Base-by-base conservation (phyloP, 805 yeast genomes). In the Grigorovia jiainica region DNA sequence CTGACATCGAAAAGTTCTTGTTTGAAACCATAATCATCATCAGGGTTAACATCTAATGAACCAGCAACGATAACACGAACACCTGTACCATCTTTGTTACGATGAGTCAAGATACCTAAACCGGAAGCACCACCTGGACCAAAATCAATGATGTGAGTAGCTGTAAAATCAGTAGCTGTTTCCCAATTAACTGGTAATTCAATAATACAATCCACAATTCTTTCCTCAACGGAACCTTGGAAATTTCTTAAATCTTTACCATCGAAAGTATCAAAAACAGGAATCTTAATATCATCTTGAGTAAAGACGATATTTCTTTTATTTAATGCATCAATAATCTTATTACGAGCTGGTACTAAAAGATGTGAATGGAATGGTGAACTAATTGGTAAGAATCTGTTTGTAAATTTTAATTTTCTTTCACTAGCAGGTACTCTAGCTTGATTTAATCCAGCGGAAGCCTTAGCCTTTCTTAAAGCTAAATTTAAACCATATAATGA, bases 121-220 rank as follows among this genome's bases (percentile, higher is more conserved):
- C 98, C 99, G 36, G 97, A 85, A 31, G 86, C 79, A 54, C 97
- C 97, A 67, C 99, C 98, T 47, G 98, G 99, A 62, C 99, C 99
- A 55, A 92, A 92, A 68, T 92, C 99, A 48, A 92, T 65, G 55
- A 92, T 76, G 63, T 92, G 98, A 37, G 97, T 84, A 21, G 92
- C 75, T 38, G 75, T 63, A 63, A 85, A 86, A 50, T 76, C 61
- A 30, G 97, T 89, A 24, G 97, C 94, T 23, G 53, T 51, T 69
- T 92, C 97, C 99, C 99, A 92, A 67, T 85, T 75, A 50, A 92
- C 99, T 35, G 95, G 87, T 57, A 86, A 74, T 58, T 79, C 79
- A 41, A 92, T 86, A 64, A 92, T 89, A 57, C 89, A 82, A 62
- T 78, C 78, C 46, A 83, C 80, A 45, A 86, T 71, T 65, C 96